Conservation (phyloP, 768 basidiomycete species). For the Boletus pseudo-olivaceus region DNA sequence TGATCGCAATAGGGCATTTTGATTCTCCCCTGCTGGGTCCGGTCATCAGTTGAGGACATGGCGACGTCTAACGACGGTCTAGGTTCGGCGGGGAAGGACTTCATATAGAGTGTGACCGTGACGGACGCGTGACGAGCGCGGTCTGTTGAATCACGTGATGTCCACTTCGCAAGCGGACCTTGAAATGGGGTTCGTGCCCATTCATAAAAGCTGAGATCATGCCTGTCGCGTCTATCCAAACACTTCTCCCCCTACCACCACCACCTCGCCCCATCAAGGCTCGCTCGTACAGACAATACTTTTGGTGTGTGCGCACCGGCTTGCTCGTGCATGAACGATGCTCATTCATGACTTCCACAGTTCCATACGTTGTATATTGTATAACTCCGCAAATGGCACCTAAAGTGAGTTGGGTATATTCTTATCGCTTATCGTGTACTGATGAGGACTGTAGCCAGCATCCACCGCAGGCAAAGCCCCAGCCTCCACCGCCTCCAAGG, state of each 20-base stretch:
- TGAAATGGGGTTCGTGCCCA: conserved; percentile 31
- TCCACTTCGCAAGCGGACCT: conserved; percentile 28
- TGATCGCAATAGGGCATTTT: not conserved
- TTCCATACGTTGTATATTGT: conserved; percentile 31
- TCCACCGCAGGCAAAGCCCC: conserved; percentile 39
- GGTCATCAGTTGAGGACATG: too few relatives aligned
- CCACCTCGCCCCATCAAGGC: conserved; percentile 19
- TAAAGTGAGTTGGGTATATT: conserved; percentile 27
- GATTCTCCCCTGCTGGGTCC: not conserved
- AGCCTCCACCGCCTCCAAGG: conserved; percentile 56
- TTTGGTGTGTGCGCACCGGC: conserved; percentile 20
- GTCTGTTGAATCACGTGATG: conserved; percentile 36
- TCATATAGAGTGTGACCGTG: conserved; percentile 25
- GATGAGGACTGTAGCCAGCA: conserved; percentile 35
- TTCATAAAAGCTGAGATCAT: conserved; percentile 33
- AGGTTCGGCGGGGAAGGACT: too few relatives aligned
- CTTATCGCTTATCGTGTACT: conserved; percentile 11
- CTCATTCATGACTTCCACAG: conserved; percentile 18
- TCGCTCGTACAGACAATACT: conserved; percentile 14
- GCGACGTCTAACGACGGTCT: too few relatives aligned
- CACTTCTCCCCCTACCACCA: conserved; percentile 32
- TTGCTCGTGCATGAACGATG: conserved; percentile 1
- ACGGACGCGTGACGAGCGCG: conserved; percentile 34
- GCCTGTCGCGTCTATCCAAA: conserved; percentile 23
- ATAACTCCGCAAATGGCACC: conserved; percentile 35